phyloP scores from a whole-genome alignment of 352 stramenopile genomes.

The Pythium volutum region DNA sequence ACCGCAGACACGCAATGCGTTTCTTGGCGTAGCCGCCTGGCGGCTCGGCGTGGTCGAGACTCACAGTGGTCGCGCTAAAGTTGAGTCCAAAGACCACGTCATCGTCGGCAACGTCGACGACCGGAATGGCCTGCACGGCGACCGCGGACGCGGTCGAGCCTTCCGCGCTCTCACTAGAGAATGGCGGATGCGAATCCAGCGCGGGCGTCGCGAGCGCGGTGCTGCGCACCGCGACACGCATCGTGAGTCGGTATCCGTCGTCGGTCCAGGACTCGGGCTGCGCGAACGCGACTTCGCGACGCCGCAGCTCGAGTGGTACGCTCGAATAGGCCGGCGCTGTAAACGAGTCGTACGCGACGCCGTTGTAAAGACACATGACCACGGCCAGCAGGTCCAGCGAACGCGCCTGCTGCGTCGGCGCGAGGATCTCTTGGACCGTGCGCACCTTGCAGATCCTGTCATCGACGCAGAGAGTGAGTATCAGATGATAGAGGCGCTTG shows the following conservation, averaged over 20 bases:
- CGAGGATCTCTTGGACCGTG: conserved; percentile 10
- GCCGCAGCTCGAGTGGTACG: conserved; percentile 2
- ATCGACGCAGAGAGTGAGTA: neutral
- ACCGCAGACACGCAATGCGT: neutral
- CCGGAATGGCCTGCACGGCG: neutral
- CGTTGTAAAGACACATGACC: conserved; percentile 9
- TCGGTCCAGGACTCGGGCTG: conserved; percentile 8
- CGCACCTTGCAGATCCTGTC: conserved; percentile 7
- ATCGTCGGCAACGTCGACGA: conserved; percentile 9
- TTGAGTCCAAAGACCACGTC: conserved; percentile 13
- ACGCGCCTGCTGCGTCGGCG: conserved; percentile 9
- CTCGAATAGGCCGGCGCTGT: neutral
- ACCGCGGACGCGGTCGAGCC: neutral
- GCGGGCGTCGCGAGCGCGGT: neutral
- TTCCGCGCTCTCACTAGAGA: neutral
- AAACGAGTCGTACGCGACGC: too few relatives aligned
- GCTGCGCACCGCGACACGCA: conserved; percentile 1
- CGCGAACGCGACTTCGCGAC: conserved; percentile 6
- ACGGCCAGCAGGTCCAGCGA: conserved; percentile 5
- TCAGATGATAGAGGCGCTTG: neutral
- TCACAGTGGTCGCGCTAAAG: neutral
- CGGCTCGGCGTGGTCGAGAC: neutral
- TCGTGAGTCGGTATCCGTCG: conserved; percentile 9
- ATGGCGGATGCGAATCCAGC: neutral
- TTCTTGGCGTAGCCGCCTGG: neutral